Conservation (phyloP, 495 filamentous ascomycete genomes). For the Penicillium robsamsonii region DNA sequence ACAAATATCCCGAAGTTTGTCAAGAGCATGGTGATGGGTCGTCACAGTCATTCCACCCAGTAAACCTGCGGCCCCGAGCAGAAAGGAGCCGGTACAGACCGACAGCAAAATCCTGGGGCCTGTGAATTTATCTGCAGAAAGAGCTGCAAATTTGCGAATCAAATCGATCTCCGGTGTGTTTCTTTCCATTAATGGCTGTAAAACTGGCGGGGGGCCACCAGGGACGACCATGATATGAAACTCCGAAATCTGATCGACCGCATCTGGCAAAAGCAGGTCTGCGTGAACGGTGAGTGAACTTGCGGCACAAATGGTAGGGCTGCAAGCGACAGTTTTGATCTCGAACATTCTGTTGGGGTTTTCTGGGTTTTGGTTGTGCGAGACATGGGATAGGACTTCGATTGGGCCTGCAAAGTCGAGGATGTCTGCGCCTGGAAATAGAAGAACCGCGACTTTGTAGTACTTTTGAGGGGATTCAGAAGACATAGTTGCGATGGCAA, state of each 20-base stretch:
- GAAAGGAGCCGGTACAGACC: constrained; percentile 70
- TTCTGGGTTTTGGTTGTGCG: constrained; percentile 31
- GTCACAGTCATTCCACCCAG: constrained; percentile 71
- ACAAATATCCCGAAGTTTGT: constrained; percentile 66
- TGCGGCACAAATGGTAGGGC: constrained; percentile 33
- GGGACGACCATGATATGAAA: constrained; percentile 72
- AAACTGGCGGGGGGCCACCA: constrained; percentile 36
- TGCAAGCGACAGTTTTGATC: constrained; percentile 30
- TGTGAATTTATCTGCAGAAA: constrained; percentile 17
- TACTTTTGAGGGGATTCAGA: constrained; percentile 12
- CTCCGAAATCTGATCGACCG: constrained; percentile 59
- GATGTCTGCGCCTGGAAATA: constrained; percentile 49
- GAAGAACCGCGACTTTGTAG: constrained; percentile 38
- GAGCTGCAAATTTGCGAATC: constrained; percentile 29
- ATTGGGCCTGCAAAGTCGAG: constrained; percentile 68
- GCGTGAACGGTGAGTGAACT: constrained; percentile 26
- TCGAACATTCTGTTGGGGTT: constrained; percentile 32
- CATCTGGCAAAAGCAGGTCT: constrained; percentile 50
- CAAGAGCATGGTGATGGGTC: constrained; percentile 65
- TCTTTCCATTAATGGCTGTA: constrained; percentile 23
- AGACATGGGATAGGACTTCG: constrained; percentile 48
- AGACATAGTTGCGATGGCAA: constrained; percentile 15
- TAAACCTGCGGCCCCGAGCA: constrained; percentile 70
- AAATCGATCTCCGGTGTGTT: constrained; percentile 28
- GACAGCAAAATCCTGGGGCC: constrained; percentile 60